Percentiles rank a stretch among this genome's conserved stretches.
These are phyloP conservation scores for Colletotrichum tofieldiae DNA, from an alignment of 2,329 filamentous ascomycete genomes.

Conservation along the genomic window DNA sequence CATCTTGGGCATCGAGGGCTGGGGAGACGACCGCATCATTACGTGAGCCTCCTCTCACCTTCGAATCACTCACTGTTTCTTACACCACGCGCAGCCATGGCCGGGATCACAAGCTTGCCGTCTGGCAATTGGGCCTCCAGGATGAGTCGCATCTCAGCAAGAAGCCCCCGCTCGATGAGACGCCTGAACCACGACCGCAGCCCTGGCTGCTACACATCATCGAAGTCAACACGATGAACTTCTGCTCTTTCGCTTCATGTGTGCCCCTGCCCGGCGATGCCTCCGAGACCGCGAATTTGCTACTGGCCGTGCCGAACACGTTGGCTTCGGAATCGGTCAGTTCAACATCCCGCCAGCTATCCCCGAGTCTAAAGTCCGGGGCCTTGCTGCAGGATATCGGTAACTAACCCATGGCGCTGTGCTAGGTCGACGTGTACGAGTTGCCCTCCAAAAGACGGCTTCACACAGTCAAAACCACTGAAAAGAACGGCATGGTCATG, in stretches of 20 bases:
- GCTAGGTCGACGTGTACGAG: conserved; percentile 84
- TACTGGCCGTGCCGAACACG: conserved; percentile 87
- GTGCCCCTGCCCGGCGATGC: conserved; percentile 15
- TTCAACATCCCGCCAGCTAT: conserved; percentile 34
- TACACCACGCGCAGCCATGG: conserved; percentile 76
- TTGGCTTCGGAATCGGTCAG: conserved; percentile 79
- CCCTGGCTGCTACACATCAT: conserved; percentile 92
- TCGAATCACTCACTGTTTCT: not conserved
- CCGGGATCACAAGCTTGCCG: conserved; percentile 86
- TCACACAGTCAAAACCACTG: conserved; percentile 67
- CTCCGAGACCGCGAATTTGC: conserved; percentile 51
- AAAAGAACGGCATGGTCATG: conserved; percentile 89
- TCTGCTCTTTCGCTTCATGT: conserved; percentile 86
- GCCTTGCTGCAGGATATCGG: conserved; percentile 8
- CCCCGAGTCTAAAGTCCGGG: conserved; percentile 36
- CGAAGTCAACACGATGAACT: conserved; percentile 94
- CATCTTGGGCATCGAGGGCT: conserved; percentile 81
- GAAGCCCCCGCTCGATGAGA: conserved; percentile 78
- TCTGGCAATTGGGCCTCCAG: conserved; percentile 80
- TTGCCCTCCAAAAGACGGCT: conserved; percentile 82
- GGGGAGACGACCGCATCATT: conserved; percentile 82
- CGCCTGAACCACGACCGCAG: conserved; percentile 64
- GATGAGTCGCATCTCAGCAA: conserved; percentile 78
- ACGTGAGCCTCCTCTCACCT: conserved; percentile 74
- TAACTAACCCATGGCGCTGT: conserved; percentile 30